Evolutionary conservation across 2,329 filamentous ascomycete species (phyloP).

Genomic region (Metarhizium robertsii): DNA sequence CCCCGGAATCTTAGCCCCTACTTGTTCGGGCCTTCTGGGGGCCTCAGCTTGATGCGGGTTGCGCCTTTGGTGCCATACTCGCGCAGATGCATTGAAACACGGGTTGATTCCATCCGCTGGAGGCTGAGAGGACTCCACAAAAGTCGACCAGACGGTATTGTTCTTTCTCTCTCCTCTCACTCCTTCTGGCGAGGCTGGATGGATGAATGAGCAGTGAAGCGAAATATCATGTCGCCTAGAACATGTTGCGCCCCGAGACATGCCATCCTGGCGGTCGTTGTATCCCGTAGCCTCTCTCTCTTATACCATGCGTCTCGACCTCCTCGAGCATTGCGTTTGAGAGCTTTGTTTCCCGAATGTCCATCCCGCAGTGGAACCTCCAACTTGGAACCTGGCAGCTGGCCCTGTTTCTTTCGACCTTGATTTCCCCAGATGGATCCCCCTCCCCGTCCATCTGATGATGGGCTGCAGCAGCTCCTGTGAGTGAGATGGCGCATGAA

Average conservation of each 20-base stretch:
- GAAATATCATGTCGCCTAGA: background rate
- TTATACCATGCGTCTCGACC: background rate
- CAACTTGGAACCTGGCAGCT: background rate
- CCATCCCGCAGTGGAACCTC: slow-evolving; percentile 2
- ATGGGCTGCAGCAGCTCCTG: background rate
- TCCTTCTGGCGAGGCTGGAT: too few relatives aligned
- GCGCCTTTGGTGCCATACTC: background rate
- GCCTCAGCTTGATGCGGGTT: background rate
- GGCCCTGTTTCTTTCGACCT: background rate
- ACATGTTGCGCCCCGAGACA: background rate
- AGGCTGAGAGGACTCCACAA: too few relatives aligned
- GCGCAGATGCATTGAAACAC: too few relatives aligned
- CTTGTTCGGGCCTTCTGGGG: background rate
- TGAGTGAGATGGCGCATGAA: slow-evolving; percentile 1
- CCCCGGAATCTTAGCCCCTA: background rate
- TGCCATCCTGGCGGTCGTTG: background rate
- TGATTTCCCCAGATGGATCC: slow-evolving; percentile 1
- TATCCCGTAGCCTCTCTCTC: background rate
- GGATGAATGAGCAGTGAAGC: background rate
- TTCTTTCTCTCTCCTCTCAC: too few relatives aligned
- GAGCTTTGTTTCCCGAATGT: background rate
- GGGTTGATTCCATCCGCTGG: too few relatives aligned
- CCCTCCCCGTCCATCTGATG: background rate
- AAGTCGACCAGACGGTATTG: too few relatives aligned
- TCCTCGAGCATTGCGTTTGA: too few relatives aligned